Evolutionary conservation across 352 stramenopile species (phyloP), one percentile per base, ranked within the genome.

Genomic region (Phytophthora sp.): DNA sequence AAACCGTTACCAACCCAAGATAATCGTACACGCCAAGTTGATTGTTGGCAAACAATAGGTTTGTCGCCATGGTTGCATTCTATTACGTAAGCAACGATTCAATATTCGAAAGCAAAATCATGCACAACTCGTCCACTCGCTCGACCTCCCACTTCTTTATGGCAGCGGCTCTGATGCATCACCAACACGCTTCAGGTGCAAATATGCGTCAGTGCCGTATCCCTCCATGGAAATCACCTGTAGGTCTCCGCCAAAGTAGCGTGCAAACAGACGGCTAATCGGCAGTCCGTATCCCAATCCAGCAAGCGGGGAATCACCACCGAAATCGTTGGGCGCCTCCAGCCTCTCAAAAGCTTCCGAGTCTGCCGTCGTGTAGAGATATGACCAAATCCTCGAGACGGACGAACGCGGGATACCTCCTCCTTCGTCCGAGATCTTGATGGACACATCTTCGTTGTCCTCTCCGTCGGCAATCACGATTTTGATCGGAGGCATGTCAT

Each of bases 221-320:
- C 98, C 98, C 62, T 99, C 97, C 97, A 99, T 99, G 11, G 96
- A 99, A 76, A 99, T 99, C 49, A 99, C 97, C 67, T 97, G 95
- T 18, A 99, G 75, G 75, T 99, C 98, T 17, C 98, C 98, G 21
- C 97, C 98, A 77, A 99, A 99, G 82, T 99, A 99, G 51, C 97
- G 90, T 63, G 97, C 97, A 76, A 99, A 99, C n/a, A 98, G 91
- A 15, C 97, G 82, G 55, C 84, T 95, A 52, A 98, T 98, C 8
- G 97, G 97, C 38, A 99, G 76, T 0, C 97, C 97, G 61, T 99
- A 99, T 49, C 97, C 97, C 30, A 99, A 83, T 11, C 97, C 97
- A 32, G 96, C 97, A 21, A 99, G 82, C 2, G 96, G 96, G 12
- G 85, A 92, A 44, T 97, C 89, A 24, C 84, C 83, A 24, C 87